Conservation (phyloP, 2,329 filamentous ascomycete genomes). For the Paecilomyces variotii region DNA sequence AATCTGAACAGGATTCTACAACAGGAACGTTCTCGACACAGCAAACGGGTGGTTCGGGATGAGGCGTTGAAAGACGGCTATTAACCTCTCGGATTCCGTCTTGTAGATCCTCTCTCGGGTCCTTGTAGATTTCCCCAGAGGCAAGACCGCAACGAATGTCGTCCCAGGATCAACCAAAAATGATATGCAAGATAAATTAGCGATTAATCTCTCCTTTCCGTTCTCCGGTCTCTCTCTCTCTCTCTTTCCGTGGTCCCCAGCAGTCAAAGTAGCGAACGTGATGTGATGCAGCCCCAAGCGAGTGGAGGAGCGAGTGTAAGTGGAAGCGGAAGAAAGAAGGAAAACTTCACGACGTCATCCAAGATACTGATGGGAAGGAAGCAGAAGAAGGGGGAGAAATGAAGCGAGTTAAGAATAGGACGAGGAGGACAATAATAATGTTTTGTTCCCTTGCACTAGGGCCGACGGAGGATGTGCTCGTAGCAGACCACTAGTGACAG, state of each 20-base stretch:
- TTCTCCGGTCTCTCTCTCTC: slow-evolving; percentile 1
- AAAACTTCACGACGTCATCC: slow-evolving; percentile 24
- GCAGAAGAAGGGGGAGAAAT: slow-evolving; percentile 6
- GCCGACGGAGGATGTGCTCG: not conserved
- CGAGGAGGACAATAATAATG: slow-evolving; percentile 14
- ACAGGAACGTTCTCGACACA: not conserved
- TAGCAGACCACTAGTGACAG: not conserved
- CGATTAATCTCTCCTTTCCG: slow-evolving; percentile 5
- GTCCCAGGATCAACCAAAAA: not conserved
- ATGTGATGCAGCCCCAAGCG: slow-evolving; percentile 30
- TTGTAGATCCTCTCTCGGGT: not conserved
- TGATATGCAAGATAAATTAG: not conserved
- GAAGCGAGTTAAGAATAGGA: slow-evolving; percentile 14
- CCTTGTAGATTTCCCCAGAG: not conserved
- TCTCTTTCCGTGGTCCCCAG: slow-evolving; percentile 2
- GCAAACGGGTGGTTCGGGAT: not conserved
- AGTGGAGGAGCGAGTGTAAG: slow-evolving; percentile 30
- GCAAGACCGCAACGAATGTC: not conserved
- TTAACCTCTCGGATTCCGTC: not conserved
- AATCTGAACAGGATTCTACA: not conserved
- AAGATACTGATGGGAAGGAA: slow-evolving; percentile 1
- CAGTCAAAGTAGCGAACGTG: slow-evolving; percentile 31
- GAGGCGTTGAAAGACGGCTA: not conserved
- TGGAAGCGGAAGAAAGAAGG: slow-evolving; percentile 18
- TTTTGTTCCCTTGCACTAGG: not conserved